Conservation (phyloP, 768 basidiomycete species). For the Boletus rubescentipes region DNA sequence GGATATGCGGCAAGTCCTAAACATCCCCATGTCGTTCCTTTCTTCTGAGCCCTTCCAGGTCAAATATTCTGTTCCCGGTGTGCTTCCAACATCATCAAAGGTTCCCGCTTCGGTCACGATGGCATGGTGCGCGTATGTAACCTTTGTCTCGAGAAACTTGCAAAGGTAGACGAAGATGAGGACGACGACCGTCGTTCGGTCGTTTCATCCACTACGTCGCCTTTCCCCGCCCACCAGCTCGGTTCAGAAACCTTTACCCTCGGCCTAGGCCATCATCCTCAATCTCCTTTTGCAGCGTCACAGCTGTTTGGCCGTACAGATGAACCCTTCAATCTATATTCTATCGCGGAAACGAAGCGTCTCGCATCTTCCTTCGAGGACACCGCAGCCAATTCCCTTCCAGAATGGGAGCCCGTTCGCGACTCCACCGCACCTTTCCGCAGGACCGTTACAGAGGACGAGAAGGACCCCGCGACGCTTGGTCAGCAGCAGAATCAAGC, state of each 20-base stretch:
- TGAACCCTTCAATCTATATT: conserved; percentile 78
- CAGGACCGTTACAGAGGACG: conserved; percentile 72
- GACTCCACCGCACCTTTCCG: conserved; percentile 74
- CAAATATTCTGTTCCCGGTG: conserved; percentile 98
- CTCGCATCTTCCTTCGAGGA: conserved; percentile 55
- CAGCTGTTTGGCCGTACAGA: conserved; percentile 78
- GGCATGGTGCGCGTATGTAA: conserved; percentile 98
- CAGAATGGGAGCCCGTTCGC: conserved; percentile 46
- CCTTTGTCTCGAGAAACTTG: conserved; percentile 88
- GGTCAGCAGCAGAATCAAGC: conserved; percentile 37
- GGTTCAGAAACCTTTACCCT: conserved; percentile 44
- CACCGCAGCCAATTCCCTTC: conserved; percentile 50
- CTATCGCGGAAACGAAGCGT: conserved; percentile 74
- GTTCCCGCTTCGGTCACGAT: conserved; percentile 87
- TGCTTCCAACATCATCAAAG: conserved; percentile 95
- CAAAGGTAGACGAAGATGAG: conserved; percentile 84
- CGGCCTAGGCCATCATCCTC: conserved; percentile 53
- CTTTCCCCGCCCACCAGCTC: conserved; percentile 78
- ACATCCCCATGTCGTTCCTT: neutral
- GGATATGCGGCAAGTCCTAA: conserved; percentile 77
- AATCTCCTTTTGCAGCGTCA: conserved; percentile 87
- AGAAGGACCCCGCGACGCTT: conserved; percentile 54
- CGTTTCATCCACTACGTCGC: conserved; percentile 64
- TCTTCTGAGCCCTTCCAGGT: conserved; percentile 44
- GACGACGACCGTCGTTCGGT: conserved; percentile 87